Base-by-base conservation (phyloP, 352 stramenopile species). In the Phytophthora meadii region DNA sequence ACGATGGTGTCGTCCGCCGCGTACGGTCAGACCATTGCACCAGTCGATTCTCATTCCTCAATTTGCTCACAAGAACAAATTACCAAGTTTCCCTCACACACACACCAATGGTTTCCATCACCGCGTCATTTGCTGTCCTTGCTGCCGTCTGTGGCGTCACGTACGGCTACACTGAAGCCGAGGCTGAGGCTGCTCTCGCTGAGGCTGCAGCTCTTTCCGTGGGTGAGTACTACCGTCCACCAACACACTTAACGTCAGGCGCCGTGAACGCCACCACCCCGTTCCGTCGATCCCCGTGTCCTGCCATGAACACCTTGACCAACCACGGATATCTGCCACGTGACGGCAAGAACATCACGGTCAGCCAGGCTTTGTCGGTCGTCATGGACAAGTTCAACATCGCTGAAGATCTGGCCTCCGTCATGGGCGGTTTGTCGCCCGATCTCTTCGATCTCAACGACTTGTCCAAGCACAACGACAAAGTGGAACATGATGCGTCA, bases 301-400 rank as follows among this genome's bases (percentile, higher is more conserved):
- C 79, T 10, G 74, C 69, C 22, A 64, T 86, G 53, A 88, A 88
- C 54, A 61, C 79, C 15, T 61, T 88, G 15, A 74, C 76, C 22
- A 88, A 85, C 65, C 76, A 88, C 63, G 74, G 74, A 22, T 61
- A 77, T 19, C 28, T 88, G 15, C 72, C 77, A 8, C 74, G 76
- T 24, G 68, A 71, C 30, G 76, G 76, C n/a, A 76, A 70, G 34
- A 78, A 74, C 50, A 54, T 84, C 32, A 78, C 63, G 3, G 50
- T 68, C 34, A 45, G 54, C 19, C 30, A 50, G n/a, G 54, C 61
- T 9, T 11, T 84, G 15, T 32, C 72, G 0, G 72, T 68, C 5
- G 50, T 84, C 42, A 68, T 76, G 57, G 54, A 70, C 27, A 56
- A 71, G 24, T 82, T 74, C 67, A 81, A 82, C 54, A 55, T 80